Evolutionary conservation across 768 basidiomycete species (phyloP).

Genomic region (Psilocybe cubensis): DNA sequence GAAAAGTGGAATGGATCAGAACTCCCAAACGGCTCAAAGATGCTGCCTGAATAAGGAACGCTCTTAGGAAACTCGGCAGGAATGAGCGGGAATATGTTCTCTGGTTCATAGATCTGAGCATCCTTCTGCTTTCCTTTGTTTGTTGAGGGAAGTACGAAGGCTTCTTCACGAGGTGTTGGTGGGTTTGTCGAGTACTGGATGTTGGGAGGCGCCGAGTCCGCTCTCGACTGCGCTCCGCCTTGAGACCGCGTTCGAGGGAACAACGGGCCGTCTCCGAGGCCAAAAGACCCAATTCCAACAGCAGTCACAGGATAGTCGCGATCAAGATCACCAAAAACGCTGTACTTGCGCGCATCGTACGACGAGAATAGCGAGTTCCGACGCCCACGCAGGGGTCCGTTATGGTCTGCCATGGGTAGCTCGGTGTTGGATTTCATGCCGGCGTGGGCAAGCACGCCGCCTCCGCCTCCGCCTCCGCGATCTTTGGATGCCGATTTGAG

Average conservation of each 20-base stretch:
- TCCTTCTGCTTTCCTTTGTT: slow-evolving; percentile 11
- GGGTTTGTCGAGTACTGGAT: slow-evolving; percentile 6
- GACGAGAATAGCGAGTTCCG: slow-evolving; percentile 13
- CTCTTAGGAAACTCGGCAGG: background rate
- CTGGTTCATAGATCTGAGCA: background rate
- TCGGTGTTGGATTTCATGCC: background rate
- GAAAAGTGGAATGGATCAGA: slow-evolving; percentile 1
- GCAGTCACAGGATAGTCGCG: slow-evolving; percentile 2
- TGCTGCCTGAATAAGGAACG: slow-evolving; percentile 1
- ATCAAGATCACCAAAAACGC: slow-evolving; percentile 9
- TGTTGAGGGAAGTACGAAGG: background rate
- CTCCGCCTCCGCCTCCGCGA: too few relatives aligned
- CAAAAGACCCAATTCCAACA: slow-evolving; percentile 2
- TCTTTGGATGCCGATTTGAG: background rate
- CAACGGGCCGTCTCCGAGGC: slow-evolving; percentile 21
- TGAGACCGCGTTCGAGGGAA: slow-evolving; percentile 20
- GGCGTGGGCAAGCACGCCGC: background rate
- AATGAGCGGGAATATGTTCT: background rate
- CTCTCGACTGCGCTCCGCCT: slow-evolving; percentile 1
- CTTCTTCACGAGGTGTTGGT: background rate
- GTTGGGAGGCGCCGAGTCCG: slow-evolving; percentile 22
- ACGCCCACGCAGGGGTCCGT: slow-evolving; percentile 10
- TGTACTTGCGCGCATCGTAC: slow-evolving; percentile 9
- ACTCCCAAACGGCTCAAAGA: slow-evolving; percentile 9
- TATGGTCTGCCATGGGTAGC: background rate